Evolutionary conservation across 768 basidiomycete species (phyloP), one percentile per base, ranked within the genome.

Genomic region (Russula foetens): DNA sequence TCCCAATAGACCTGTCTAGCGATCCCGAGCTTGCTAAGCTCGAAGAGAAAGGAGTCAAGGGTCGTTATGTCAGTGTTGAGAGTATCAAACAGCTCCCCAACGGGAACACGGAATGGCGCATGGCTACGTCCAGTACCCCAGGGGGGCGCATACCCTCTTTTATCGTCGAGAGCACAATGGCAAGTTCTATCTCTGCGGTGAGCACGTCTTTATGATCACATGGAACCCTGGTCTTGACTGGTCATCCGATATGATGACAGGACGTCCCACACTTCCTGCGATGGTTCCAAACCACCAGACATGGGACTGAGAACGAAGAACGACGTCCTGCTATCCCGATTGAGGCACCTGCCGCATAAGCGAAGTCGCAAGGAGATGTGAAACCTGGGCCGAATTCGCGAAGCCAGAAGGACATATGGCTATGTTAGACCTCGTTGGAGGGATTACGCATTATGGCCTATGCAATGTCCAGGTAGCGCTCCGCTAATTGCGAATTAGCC

Each of bases 391-490:
- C n/a, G n/a, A n/a, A n/a, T n/a, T n/a, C n/a, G n/a, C n/a, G n/a
- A n/a, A n/a, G n/a, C n/a, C n/a, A n/a, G n/a, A n/a, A n/a, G n/a
- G n/a, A n/a, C n/a, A n/a, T n/a, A n/a, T n/a, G n/a, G n/a, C n/a
- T n/a, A n/a, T n/a, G n/a, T n/a, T n/a, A n/a, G n/a, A n/a, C n/a
- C n/a, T n/a, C n/a, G n/a, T n/a, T n/a, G n/a, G n/a, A n/a, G n/a
- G n/a, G n/a, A n/a, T n/a, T n/a, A n/a, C n/a, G n/a, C n/a, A n/a
- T n/a, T n/a, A 2, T 35, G 35, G n/a, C 21, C 68, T 68, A 92
- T 44, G 84, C 89, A 49, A 92, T 79, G 66, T 92, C 90, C n/a
- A 92, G 77, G 69, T 92, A 92, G 59, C 90, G 81, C 67, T 91
- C 90, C 66, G 92, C 90, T 92, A 57, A 8, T 63, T n/a, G 23